Evolutionary conservation across 1,284 basidiomycete species (phyloP).

Genomic region (Spongispora temasekensis): DNA sequence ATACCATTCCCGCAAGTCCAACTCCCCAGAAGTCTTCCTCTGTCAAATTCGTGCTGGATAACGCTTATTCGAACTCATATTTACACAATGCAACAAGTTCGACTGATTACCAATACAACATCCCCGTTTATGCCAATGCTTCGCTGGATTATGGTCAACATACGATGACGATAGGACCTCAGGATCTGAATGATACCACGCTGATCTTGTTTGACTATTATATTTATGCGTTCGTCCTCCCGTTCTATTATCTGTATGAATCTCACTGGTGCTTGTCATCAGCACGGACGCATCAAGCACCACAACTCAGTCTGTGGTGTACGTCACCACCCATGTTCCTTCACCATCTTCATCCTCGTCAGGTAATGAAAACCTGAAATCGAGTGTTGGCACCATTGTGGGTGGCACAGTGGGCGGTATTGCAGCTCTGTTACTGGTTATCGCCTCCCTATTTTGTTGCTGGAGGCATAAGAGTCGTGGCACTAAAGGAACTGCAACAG

Average conservation of each 20-base stretch:
- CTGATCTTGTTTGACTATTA: slow-evolving; percentile 18
- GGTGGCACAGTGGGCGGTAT: background rate
- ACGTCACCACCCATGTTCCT: no score
- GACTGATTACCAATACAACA: slow-evolving; percentile 16
- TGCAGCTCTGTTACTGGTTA: background rate
- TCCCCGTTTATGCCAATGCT: slow-evolving; percentile 13
- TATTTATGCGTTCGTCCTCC: slow-evolving; percentile 12
- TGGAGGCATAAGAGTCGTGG: background rate
- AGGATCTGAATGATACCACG: background rate
- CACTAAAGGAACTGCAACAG: no score
- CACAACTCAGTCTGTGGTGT: background rate
- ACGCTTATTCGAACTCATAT: background rate
- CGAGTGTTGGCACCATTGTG: background rate
- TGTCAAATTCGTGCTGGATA: slow-evolving; percentile 14
- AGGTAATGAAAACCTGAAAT: no score
- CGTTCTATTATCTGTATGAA: rapidly evolving
- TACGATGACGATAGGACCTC: slow-evolving; percentile 7
- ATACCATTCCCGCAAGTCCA: background rate
- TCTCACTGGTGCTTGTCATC: background rate
- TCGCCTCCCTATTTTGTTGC: background rate
- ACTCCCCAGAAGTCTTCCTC: slow-evolving; percentile 1
- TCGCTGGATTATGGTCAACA: slow-evolving; percentile 12
- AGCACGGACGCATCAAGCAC: slow-evolving; percentile 7
- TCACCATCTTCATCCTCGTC: no score
- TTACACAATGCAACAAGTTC: background rate